Evolutionary conservation across 2,329 filamentous ascomycete genomes (phyloP), one percentile per base, ranked within the genome.

Genomic region (Nemania sp.): DNA sequence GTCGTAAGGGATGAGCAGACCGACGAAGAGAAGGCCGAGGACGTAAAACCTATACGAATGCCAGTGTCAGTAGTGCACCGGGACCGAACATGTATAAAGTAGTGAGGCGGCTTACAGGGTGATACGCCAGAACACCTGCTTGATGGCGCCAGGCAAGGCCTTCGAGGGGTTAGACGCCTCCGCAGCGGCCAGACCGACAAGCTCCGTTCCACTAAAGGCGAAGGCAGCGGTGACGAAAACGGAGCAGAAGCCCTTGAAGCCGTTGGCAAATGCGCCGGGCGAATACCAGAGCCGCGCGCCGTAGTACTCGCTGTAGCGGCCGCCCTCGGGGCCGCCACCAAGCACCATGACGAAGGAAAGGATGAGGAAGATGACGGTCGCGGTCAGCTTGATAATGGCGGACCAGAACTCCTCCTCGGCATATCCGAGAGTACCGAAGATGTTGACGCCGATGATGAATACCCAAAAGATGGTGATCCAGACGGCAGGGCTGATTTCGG

Each of bases 81-180:
- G 1, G 49, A 40, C 6, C 0, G 4, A 39, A 13, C 5, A 18
- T 10, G 20, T 1, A 5, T 2, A 32, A 4, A 29, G 3, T 29
- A 21, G 3, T 9, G 35, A 18, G 15, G 65, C 71, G 15, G 65
- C 71, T 67, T 63, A 74, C 63, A 84, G 71, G 0, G 79, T 82
- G 61, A 84, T 84, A 66, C 82, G 80, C 81, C 82, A 84, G 60
- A 84, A 84, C 34, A 84, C 90, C 72, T 96, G 92, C 78, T 95
- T 96, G 69, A 94, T 88, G 5, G 92, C 92, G 1, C 86, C 87
- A 0, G 92, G 92, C 1, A 97, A 82, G 0, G 88, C 85, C 71
- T 90, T 87, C 58, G 85, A 82, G 0, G 90, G 90, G 70, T 91
- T 90, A 10, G 78, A 76, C 0, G 89, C 85, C 74, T 92, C 90